phyloP scores from a whole-genome alignment of 1,139 yeast genomes.

The Kodamaea arcana region DNA sequence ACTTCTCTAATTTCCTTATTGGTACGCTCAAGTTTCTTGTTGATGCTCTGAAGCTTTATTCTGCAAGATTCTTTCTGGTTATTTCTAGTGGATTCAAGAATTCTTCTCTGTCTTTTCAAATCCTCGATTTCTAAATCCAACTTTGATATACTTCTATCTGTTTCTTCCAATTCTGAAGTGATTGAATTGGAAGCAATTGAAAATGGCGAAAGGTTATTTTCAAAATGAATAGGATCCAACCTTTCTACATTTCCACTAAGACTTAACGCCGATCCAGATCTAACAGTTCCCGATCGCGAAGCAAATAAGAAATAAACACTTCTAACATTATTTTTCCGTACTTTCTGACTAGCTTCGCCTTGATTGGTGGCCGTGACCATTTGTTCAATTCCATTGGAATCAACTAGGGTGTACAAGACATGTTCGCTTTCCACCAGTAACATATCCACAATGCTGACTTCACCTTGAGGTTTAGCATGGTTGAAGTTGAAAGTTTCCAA shows the following conservation, averaged over 20 bases:
- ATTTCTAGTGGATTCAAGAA: conserved; percentile 5
- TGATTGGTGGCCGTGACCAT: conserved; percentile 32
- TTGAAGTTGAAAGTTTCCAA: conserved; percentile 54
- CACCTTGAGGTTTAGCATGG: conserved; percentile 23
- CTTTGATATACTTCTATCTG: conserved; percentile 11
- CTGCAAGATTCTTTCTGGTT: conserved; percentile 7
- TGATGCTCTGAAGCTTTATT: conserved; percentile 5
- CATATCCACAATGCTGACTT: conserved; percentile 56
- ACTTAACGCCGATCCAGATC: not conserved
- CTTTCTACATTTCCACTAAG: not conserved
- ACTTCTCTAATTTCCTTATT: conserved; percentile 17
- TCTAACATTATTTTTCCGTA: conserved; percentile 31
- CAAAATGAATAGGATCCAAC: conserved; percentile 44
- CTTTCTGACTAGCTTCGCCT: not conserved
- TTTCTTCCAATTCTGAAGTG: conserved; percentile 12
- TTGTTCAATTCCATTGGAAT: conserved; percentile 57
- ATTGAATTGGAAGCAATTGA: not conserved
- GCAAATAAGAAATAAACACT: conserved; percentile 45
- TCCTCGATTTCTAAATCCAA: conserved; percentile 14
- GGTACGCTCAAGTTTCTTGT: conserved; percentile 13
- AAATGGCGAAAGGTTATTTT: conserved; percentile 24
- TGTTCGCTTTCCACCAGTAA: conserved; percentile 52
- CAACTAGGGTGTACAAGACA: conserved; percentile 62
- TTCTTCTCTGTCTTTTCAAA: conserved; percentile 16
- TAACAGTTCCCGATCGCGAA: conserved; percentile 13